Conservation (phyloP, 371 early-diverging fungal species). For the Apophysomyces trapeziformis region DNA sequence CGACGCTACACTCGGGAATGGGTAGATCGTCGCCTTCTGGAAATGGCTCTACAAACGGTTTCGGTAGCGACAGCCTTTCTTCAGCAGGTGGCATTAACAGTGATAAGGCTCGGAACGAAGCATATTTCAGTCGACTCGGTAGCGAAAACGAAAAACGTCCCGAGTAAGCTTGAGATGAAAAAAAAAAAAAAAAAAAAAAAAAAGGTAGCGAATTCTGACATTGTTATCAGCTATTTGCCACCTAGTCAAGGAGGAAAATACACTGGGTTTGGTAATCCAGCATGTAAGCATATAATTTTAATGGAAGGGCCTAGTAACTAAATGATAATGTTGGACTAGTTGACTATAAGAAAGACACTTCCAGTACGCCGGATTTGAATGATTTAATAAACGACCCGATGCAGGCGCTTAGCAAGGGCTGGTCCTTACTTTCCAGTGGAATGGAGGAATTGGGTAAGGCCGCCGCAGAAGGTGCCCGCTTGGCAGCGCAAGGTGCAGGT, state of each 20-base stretch:
- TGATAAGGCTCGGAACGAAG: conserved; percentile 72
- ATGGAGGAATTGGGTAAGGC: conserved; percentile 56
- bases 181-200: not conserved
- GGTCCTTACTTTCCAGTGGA: conserved; percentile 74
- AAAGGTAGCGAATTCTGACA: not conserved
- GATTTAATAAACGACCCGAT: conserved; percentile 86
- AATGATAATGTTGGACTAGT: conserved; percentile 22
- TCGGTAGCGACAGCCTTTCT: conserved; percentile 10
- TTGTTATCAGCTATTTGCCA: conserved; percentile 62
- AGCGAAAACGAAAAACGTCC: conserved; percentile 62
- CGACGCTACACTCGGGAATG: conserved; percentile 9
- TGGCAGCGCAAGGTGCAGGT: conserved; percentile 74
- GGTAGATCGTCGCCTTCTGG: conserved; percentile 13
- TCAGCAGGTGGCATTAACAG: conserved; percentile 13
- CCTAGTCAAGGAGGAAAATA: conserved; percentile 95
- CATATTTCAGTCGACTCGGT: conserved; percentile 71
- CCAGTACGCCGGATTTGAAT: conserved; percentile 52
- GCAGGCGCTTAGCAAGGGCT: conserved; percentile 82
- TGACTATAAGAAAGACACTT: conserved; percentile 31
- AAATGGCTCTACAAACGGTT: conserved; percentile 20
- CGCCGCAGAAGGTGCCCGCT: conserved; percentile 73
- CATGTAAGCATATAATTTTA: conserved; percentile 37
- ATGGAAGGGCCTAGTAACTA: not conserved
- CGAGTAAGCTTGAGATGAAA: conserved; percentile 36
- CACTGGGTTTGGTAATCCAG: conserved; percentile 85